A percentile compares a stretch with the other conserved stretches of the same genome.
phyloP scores from a whole-genome alignment of 108 stramenopile species.

The Discostella pseudostelligera region DNA sequence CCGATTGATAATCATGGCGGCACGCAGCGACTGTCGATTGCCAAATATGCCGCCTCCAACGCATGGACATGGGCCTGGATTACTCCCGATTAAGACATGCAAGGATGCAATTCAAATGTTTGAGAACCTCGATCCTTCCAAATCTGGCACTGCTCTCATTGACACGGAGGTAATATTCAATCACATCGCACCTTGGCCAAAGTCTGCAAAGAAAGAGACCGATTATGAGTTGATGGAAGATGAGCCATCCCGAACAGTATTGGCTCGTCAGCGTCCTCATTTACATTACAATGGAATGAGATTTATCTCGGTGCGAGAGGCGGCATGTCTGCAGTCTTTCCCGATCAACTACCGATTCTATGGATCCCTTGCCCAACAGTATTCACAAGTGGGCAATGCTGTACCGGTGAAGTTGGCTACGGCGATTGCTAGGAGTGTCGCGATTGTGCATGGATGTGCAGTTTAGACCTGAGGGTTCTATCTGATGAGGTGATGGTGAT shows the following conservation, averaged over 20 bases:
- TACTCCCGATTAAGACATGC: slow-evolving; percentile 32
- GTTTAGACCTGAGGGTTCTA: not conserved
- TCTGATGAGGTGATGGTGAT: not conserved
- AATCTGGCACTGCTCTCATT: not conserved
- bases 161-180: slow-evolving; percentile 8
- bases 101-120: slow-evolving; percentile 48
- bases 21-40: slow-evolving; percentile 33
- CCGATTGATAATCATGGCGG: slow-evolving; percentile 48
- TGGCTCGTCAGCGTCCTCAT: slow-evolving; percentile 25
- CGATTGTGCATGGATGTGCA: slow-evolving; percentile 31
- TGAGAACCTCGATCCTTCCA: slow-evolving; percentile 31
- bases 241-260: slow-evolving; percentile 50
- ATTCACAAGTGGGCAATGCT: slow-evolving; percentile 59
- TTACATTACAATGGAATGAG: slow-evolving; percentile 47
- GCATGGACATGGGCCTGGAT: slow-evolving; percentile 40
- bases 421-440: slow-evolving; percentile 45
- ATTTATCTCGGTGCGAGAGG: slow-evolving; percentile 47
- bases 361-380: slow-evolving; percentile 36
- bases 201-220: slow-evolving; percentile 6
- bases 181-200: slow-evolving; percentile 20
- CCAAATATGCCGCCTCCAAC: slow-evolving; percentile 46
- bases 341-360: slow-evolving; percentile 47
- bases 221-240: slow-evolving; percentile 19
- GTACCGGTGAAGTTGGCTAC: slow-evolving; percentile 53
- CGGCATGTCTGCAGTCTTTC: slow-evolving; percentile 55